phyloP scores from a whole-genome alignment of 306 rosid genomes.

The Begonia peltatifolia region DNA sequence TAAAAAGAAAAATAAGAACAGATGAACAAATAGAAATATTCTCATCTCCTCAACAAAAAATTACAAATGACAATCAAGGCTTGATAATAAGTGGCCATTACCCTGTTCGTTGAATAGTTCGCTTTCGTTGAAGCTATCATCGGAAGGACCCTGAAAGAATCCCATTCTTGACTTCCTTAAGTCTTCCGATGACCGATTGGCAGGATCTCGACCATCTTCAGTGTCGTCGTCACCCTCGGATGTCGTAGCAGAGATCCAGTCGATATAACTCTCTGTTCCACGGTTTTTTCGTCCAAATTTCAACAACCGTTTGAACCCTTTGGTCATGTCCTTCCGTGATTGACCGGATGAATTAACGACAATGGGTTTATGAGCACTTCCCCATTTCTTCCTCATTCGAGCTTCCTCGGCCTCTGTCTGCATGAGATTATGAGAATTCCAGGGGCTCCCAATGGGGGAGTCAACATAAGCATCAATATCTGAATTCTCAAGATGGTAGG shows the following conservation, averaged over 20 bases:
- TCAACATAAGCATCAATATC: conserved; percentile 82
- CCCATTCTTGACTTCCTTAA: conserved; percentile 98
- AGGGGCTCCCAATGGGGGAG: conserved; percentile 95
- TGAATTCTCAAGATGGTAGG: conserved; percentile 70
- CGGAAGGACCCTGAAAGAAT: conserved; percentile 60
- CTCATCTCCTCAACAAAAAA: conserved; percentile 5
- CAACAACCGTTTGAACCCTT: conserved; percentile 79
- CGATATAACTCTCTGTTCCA: conserved; percentile 71
- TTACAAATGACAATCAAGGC: neutral
- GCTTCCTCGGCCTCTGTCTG: conserved; percentile 78
- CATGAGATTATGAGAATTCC: conserved; percentile 75
- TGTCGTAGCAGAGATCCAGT: conserved; percentile 98
- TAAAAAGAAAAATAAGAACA: conserved; percentile 10
- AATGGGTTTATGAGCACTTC: conserved; percentile 82
- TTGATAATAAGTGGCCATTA: conserved; percentile 13
- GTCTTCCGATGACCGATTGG: conserved; percentile 79
- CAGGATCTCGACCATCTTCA: conserved; percentile 87
- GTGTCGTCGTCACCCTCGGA: conserved; percentile 98
- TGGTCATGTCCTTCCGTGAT: conserved; percentile 84
- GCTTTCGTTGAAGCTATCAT: conserved; percentile 72
- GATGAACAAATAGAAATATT: conserved; percentile 6
- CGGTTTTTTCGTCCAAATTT: conserved; percentile 91
- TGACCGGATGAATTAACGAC: conserved; percentile 69
- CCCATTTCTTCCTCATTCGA: conserved; percentile 99
- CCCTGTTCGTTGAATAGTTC: conserved; percentile 79